These are phyloP conservation scores for Paramecium tetraurelia DNA, from an alignment of 73 alveolate species.

Conservation along the genomic window DNA sequence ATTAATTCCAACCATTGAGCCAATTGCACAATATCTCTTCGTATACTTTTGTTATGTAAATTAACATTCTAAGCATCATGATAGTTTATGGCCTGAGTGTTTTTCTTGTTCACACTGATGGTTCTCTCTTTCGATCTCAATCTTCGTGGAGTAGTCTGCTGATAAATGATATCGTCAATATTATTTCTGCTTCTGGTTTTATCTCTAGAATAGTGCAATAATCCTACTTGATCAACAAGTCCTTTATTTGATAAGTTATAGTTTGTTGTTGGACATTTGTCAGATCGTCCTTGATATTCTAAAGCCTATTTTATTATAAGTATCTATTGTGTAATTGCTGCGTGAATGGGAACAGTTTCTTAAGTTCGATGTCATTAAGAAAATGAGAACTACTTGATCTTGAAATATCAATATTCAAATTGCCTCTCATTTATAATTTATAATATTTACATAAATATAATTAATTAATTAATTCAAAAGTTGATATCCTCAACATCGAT, in stretches of 20 bases:
- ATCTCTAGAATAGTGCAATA: neutral
- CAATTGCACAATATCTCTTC: constrained; percentile 5
- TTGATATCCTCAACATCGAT: constrained; percentile 21
- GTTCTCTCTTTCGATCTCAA: neutral
- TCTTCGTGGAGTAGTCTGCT: neutral
- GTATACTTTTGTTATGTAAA: neutral
- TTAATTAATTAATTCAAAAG: neutral
- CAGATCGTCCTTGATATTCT: neutral
- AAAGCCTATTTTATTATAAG: neutral
- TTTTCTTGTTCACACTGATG: neutral
- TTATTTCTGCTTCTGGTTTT: neutral
- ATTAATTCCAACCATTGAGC: constrained; percentile 14
- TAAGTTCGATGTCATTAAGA: neutral
- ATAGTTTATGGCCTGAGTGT: neutral
- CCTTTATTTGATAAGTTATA: neutral
- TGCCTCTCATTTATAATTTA: neutral
- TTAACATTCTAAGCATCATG: constrained; percentile 2
- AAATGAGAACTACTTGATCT: constrained; percentile 1
- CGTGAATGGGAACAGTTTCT: neutral
- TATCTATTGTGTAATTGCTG: neutral
- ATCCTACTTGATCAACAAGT: neutral
- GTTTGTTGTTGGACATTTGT: neutral
- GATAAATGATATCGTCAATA: neutral
- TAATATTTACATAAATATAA: neutral
- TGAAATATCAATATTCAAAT: neutral